Evolutionary conservation across 2,329 filamentous ascomycete genomes (phyloP).

Genomic region (Aspergillus sp.): DNA sequence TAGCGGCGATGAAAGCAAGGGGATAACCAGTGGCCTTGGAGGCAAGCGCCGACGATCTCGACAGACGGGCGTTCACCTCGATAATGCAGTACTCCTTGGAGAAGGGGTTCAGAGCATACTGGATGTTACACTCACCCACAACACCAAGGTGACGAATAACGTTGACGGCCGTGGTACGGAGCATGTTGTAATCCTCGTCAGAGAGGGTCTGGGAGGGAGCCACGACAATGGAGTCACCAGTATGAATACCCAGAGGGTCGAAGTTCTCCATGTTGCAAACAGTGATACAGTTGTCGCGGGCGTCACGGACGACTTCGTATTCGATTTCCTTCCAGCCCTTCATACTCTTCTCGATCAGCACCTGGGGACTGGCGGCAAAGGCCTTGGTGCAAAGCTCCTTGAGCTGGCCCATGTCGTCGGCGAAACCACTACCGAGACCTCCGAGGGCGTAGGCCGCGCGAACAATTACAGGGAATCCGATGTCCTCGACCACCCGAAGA

Average conservation of each 20-base stretch:
- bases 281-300: conserved; percentile 96
- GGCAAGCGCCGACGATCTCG: conserved; percentile 88
- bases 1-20: conserved; percentile 92
- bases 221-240: conserved; percentile 96
- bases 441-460: conserved; percentile 94
- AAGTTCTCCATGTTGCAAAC: conserved; percentile 99
- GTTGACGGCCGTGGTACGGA: conserved; percentile 93
- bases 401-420: conserved; percentile 79
- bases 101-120: conserved; percentile 94
- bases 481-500: conserved; percentile 80
- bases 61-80: conserved; percentile 95
- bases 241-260: conserved; percentile 95
- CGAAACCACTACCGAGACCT: conserved; percentile 92
- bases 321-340: conserved; percentile 99
- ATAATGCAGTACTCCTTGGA: conserved; percentile 98
- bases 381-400: conserved; percentile 90
- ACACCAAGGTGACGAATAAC: conserved; percentile 96
- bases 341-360: conserved; percentile 97
- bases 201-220: conserved; percentile 95
- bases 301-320: conserved; percentile 96
- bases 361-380: conserved; percentile 90
- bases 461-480: conserved; percentile 95
- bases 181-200: conserved; percentile 99
- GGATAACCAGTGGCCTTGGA: conserved; percentile 98
- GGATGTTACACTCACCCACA: conserved; percentile 98